phyloP scores from a whole-genome alignment of 768 basidiomycete species.

The Collybia mongolica region DNA sequence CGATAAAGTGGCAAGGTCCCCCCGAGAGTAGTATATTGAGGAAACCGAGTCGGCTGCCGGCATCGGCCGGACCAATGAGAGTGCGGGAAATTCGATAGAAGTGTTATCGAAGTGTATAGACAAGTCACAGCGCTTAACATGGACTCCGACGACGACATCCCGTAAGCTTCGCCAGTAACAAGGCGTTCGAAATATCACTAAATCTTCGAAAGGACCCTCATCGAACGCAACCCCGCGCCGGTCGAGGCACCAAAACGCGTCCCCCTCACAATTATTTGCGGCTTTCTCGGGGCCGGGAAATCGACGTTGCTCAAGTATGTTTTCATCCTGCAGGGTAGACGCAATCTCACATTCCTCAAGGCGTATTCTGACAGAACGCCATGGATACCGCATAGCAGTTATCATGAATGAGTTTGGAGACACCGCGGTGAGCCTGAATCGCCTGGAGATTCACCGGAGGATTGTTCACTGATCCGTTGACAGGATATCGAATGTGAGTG shows the following conservation, averaged over 20 bases:
- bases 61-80: no score
- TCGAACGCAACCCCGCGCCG: conserved; percentile 17
- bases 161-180: conserved; percentile 33
- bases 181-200: neutral
- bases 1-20: no score
- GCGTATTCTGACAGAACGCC: conserved; percentile 87
- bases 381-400: conserved; percentile 95
- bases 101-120: no score
- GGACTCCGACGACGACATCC: conserved; percentile 60
- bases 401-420: conserved; percentile 99
- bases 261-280: conserved; percentile 92
- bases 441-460: neutral
- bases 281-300: conserved; percentile 94
- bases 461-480: conserved; percentile 16
- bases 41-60: no score
- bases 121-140: no score
- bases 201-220: conserved; percentile 20
- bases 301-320: conserved; percentile 83
- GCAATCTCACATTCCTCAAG: conserved; percentile 29
- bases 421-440: conserved; percentile 66
- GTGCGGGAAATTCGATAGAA: no score
- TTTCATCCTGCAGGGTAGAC: neutral
- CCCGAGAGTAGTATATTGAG: no score
- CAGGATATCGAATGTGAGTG: conserved; percentile 89
- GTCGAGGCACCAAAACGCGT: conserved; percentile 35